Conservation (phyloP, 163 green algal genomes). For the Prototheca wickerhamii region DNA sequence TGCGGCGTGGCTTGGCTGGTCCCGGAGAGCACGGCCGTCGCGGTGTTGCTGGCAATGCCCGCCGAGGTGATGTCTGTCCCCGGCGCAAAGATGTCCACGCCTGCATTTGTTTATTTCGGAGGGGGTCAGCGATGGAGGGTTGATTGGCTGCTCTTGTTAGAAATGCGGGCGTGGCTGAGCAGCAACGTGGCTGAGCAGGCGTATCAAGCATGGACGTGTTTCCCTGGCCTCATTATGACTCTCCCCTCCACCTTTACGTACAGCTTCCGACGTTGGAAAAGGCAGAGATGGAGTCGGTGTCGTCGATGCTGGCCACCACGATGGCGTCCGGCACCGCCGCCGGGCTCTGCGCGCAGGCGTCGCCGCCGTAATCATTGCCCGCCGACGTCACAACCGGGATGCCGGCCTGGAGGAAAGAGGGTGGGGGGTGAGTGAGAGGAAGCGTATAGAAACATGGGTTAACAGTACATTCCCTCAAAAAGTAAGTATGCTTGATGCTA, state of each 20-base stretch:
- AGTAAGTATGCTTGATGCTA: background rate
- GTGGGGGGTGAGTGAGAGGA: background rate
- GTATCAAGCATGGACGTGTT: background rate
- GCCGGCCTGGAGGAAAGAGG: background rate
- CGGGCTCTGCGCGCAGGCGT: conserved; percentile 55
- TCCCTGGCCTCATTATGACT: background rate
- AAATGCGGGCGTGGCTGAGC: background rate
- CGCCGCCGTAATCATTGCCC: conserved; percentile 42
- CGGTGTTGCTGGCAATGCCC: conserved; percentile 22
- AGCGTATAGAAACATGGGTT: too few species aligned
- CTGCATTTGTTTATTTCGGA: background rate
- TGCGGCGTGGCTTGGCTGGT: conserved; percentile 47
- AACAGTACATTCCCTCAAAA: too few species aligned
- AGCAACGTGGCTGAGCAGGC: background rate
- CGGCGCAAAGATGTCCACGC: conserved; percentile 15
- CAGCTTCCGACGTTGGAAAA: conserved; percentile 23
- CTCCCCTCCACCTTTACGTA: background rate
- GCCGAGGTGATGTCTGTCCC: conserved; percentile 11
- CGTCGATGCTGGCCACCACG: conserved; percentile 29
- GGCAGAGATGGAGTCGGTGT: conserved; percentile 22
- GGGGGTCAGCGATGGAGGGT: background rate
- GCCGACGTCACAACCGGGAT: conserved; percentile 21
- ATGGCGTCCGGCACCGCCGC: conserved; percentile 32
- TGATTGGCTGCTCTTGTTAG: background rate
- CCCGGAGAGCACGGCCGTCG: conserved; percentile 21